Base-by-base conservation (phyloP, 306 rosid genomes). In the Sindora glabra region DNA sequence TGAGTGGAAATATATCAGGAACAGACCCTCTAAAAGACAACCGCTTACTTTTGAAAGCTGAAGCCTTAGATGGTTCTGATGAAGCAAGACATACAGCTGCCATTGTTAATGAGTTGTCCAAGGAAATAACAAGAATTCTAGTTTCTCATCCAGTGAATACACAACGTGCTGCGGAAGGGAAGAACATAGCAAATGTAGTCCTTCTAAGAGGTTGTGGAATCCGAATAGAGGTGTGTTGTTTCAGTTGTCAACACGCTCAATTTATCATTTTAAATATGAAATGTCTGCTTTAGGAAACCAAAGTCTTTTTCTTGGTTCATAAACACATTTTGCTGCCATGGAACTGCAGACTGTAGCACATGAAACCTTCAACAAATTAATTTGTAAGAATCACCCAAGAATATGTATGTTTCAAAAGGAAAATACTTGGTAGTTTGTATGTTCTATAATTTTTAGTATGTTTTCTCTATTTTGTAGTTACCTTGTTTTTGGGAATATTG, bases 1-100 rank as follows among this genome's bases (percentile, higher is more conserved):
- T 92, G 70, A 89, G 96, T 46, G 96, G 99, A 69, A 92, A 92
- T 59, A 89, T 92, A 72, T 92, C 99, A 3, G 99, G 96, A 73
- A 86, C 99, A 32, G 90, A 92, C 64, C 96, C 95, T 1, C 75
- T 92, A 64, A 89, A 92, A 78, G 96, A 92, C 74, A 89, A 92
- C 73, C 90, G 94, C 60, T 67, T 92, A 62, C 95, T 82, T 67
- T 79, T 89, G 86, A 83, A 89, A 82, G 96, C 83, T 56, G 90
- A 89, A 78, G 84, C 94, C 64, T 68, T 89, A 63, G 99, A 92
- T 48, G 86, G 76, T 69, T 80, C 90, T 66, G 71, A 74, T 66
- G 96, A 83, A 76, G 92, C 96, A 23, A 82, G 61, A 82, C 89
- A 88, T 68, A 86, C 96, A 18, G 95, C 95, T 51, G 74, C 62